A percentile compares a stretch with the other conserved stretches of the same genome.
phyloP scores from a whole-genome alignment of 208 protist genomes.

The Leptomonas seymouri region DNA sequence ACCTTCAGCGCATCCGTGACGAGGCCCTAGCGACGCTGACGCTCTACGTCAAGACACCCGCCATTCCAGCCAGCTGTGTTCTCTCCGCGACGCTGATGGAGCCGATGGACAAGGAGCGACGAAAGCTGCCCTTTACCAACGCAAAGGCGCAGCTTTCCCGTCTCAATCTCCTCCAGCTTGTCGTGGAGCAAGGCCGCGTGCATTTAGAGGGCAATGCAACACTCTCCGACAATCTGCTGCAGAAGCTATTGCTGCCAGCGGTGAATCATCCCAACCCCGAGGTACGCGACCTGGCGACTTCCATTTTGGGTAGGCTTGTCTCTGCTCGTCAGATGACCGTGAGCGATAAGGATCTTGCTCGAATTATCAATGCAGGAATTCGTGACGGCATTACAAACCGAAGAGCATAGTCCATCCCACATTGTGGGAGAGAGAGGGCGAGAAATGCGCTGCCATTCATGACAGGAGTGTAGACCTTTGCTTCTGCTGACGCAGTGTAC shows the following conservation, averaged over 20 bases:
- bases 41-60: conserved; percentile 47
- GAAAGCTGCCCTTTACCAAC: conserved; percentile 56
- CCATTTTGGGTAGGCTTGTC: conserved; percentile 46
- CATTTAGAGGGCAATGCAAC: conserved; percentile 12
- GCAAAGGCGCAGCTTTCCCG: conserved; percentile 69
- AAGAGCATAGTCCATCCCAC: background rate
- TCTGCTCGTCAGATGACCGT: conserved; percentile 31
- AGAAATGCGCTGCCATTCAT: background rate
- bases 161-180: conserved; percentile 57
- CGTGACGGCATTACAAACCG: conserved; percentile 46
- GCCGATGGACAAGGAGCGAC: conserved; percentile 72
- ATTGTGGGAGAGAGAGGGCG: background rate
- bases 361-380: conserved; percentile 70
- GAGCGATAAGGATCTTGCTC: conserved; percentile 46
- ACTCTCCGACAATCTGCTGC: conserved; percentile 37
- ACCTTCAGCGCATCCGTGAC: conserved; percentile 70
- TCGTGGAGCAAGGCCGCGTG: conserved; percentile 26
- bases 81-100: conserved; percentile 63
- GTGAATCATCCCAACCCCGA: conserved; percentile 80
- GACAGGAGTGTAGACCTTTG: too few species aligned
- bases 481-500: too few species aligned
- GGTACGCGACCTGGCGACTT: conserved; percentile 75
- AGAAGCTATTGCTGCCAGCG: conserved; percentile 69
- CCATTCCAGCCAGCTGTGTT: conserved; percentile 39
- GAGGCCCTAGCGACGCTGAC: conserved; percentile 67